Base-by-base conservation (phyloP, 768 basidiomycete genomes). In the Exidia glandulosa region DNA sequence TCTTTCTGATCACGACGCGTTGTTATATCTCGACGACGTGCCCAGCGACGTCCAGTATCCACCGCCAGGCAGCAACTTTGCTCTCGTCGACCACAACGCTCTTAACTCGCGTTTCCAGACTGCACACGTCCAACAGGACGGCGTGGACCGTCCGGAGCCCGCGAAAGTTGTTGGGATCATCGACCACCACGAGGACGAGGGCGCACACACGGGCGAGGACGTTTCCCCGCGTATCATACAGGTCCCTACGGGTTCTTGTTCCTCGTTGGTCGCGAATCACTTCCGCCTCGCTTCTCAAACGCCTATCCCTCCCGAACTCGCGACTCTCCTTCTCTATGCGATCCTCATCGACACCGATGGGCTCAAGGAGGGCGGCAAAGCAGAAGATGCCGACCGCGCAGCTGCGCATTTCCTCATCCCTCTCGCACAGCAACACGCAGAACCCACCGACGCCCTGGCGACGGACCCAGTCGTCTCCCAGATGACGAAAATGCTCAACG, bases 121-220 rank as follows among this genome's bases (percentile, higher is more conserved):
- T 41, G 63, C 72, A 2, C 19, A 10, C 12, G 19, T 19, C 12
- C 36, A 37, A 19, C 36, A 56, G 13, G 37, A 61, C 2, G 68
- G 73, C 41, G 77, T 76, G 63, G 71, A 76, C 0, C 67, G 70
- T 34, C 72, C 76, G 0, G 30, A 27, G 10, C 25, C 25, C 25
- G 50, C 30, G 6, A 71, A 73, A n/a, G 90, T 98, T 10, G 76
- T 81, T 0, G 85, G 87, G 2, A 76, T 98, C 58, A 74, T 98
- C 30, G 96, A 99, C 70, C 95, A 99, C 68, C 94, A 98, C 67
- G 84, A 78, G 19, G 95, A 99, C 70, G 94, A 98, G 67, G 76
- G 79, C 0, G 70, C 77, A 1, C 81, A 96, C 70, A 71, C 69
- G 3, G 77, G 81, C 58, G 80, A 54, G 25, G 50, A 54, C 2